Percentiles rank a stretch among this genome's conserved stretches.
Evolutionary conservation across 371 early-diverging fungal species (phyloP).

Genomic region (Mortierella sp.): DNA sequence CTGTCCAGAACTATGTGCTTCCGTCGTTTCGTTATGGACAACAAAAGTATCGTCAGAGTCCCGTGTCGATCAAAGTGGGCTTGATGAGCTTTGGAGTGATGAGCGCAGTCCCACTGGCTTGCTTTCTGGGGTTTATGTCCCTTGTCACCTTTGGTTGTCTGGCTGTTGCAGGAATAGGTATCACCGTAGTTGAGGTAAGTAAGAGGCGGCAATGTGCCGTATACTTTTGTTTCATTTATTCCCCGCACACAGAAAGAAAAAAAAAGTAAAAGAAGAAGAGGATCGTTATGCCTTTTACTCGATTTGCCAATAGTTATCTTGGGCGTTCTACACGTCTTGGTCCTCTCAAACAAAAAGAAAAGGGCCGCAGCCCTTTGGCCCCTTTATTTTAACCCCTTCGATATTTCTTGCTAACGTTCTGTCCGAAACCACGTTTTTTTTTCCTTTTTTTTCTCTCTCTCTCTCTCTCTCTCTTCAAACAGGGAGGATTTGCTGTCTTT

Average conservation of each 20-base stretch:
- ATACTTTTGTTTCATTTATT: too few species aligned
- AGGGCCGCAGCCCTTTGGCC: too few species aligned
- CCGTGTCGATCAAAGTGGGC: slow-evolving; percentile 14
- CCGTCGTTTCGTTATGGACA: not conserved
- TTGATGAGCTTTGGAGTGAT: slow-evolving; percentile 20
- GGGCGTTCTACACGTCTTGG: too few species aligned
- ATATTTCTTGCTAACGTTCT: too few species aligned
- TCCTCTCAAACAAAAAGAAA: too few species aligned
- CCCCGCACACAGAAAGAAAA: too few species aligned
- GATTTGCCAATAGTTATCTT: too few species aligned
- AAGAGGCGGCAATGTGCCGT: too few species aligned
- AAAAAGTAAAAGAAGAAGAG: too few species aligned
- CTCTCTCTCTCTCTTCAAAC: not conserved
- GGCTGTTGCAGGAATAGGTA: slow-evolving; percentile 24
- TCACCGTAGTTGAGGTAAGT: slow-evolving; percentile 29
- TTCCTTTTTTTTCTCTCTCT: not conserved
- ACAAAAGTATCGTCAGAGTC: slow-evolving; percentile 5
- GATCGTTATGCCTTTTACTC: too few species aligned
- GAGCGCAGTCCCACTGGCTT: slow-evolving; percentile 27
- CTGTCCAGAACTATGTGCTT: slow-evolving; percentile 18
- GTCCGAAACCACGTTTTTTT: too few species aligned
- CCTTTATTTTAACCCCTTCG: too few species aligned
- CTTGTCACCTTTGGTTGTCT: slow-evolving; percentile 25
- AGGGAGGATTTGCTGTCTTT: slow-evolving; percentile 38
- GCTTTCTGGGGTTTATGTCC: slow-evolving; percentile 33